Conservation (phyloP, 768 basidiomycete species). For the Lactarius trivialis region DNA sequence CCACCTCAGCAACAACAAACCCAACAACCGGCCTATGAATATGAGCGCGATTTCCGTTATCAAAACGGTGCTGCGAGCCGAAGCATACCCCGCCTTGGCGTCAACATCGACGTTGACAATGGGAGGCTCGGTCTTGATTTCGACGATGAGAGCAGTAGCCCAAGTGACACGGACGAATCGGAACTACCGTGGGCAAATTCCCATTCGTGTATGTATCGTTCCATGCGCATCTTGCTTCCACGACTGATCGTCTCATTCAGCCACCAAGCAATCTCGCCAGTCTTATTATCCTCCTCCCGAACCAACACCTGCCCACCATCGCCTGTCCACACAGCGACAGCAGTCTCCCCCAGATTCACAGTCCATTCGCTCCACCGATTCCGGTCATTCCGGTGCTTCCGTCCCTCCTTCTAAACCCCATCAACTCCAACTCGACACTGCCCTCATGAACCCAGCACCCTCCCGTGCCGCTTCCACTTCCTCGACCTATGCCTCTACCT, state of each 20-base stretch:
- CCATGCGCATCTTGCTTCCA: neutral
- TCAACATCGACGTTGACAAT: constrained; percentile 48
- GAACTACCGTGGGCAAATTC: constrained; percentile 50
- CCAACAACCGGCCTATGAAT: constrained; percentile 23
- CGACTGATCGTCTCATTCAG: constrained; percentile 7
- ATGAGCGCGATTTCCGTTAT: constrained; percentile 17
- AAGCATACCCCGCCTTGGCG: constrained; percentile 34
- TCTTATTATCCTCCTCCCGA: constrained; percentile 9
- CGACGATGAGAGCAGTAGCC: constrained; percentile 29
- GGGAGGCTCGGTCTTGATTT: constrained; percentile 58
- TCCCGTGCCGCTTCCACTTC: constrained; percentile 30
- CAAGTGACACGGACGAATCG: constrained; percentile 43
- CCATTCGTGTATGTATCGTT: constrained; percentile 18
- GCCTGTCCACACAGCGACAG: constrained; percentile 18
- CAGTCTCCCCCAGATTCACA: constrained; percentile 31
- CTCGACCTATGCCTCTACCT: constrained; percentile 27
- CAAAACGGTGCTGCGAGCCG: constrained; percentile 28
- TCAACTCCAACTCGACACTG: constrained; percentile 57
- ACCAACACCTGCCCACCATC: constrained; percentile 21
- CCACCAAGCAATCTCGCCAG: constrained; percentile 6
- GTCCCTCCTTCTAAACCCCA: constrained; percentile 34
- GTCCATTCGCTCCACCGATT: constrained; percentile 36
- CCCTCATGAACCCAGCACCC: constrained; percentile 27
- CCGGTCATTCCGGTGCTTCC: constrained; percentile 27
- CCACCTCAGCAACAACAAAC: constrained; percentile 21